Conservation (phyloP, 2,329 filamentous ascomycete genomes). For the Xylariaceae sp. region DNA sequence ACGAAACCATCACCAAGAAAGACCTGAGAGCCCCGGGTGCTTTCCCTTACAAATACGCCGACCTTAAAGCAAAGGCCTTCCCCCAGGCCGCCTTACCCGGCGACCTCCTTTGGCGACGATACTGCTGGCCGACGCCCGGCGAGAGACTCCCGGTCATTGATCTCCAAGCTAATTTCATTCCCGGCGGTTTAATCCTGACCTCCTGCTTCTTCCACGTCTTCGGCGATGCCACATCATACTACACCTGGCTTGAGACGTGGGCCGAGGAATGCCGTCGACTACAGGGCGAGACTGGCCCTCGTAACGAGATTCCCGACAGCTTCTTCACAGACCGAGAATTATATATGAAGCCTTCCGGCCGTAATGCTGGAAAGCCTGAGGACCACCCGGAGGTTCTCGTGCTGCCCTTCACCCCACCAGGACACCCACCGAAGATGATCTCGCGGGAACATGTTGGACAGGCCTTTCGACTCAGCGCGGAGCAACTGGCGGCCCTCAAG, state of each 20-base stretch:
- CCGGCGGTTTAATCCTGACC: slow-evolving; percentile 30
- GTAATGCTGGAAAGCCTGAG: slow-evolving; percentile 26
- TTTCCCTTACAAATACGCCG: slow-evolving; percentile 27
- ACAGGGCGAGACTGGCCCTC: slow-evolving; percentile 27
- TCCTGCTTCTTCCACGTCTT: slow-evolving; percentile 33
- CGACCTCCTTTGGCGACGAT: slow-evolving; percentile 27
- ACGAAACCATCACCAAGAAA: slow-evolving; percentile 28
- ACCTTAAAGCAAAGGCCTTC: slow-evolving; percentile 29
- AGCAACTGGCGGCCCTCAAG: slow-evolving; percentile 31
- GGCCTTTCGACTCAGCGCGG: slow-evolving; percentile 33
- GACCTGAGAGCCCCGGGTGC: slow-evolving; percentile 25
- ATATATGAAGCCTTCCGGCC: slow-evolving; percentile 31
- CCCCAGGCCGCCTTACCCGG: slow-evolving; percentile 26
- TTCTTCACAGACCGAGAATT: slow-evolving; percentile 33
- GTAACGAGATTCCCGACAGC: slow-evolving; percentile 26
- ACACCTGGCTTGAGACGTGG: slow-evolving; percentile 34
- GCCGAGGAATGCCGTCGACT: slow-evolving; percentile 35
- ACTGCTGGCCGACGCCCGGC: slow-evolving; percentile 26
- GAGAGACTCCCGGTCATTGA: slow-evolving; percentile 23
- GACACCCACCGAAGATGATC: slow-evolving; percentile 33
- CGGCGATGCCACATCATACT: slow-evolving; percentile 35
- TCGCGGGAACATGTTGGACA: slow-evolving; percentile 33
- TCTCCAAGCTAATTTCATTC: slow-evolving; percentile 33
- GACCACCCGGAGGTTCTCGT: slow-evolving; percentile 34
- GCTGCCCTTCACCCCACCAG: slow-evolving; percentile 30